Percentiles rank a stretch among this genome's conserved stretches.
Conservation (phyloP, 768 basidiomycete genomes). For the Russula foetens region DNA sequence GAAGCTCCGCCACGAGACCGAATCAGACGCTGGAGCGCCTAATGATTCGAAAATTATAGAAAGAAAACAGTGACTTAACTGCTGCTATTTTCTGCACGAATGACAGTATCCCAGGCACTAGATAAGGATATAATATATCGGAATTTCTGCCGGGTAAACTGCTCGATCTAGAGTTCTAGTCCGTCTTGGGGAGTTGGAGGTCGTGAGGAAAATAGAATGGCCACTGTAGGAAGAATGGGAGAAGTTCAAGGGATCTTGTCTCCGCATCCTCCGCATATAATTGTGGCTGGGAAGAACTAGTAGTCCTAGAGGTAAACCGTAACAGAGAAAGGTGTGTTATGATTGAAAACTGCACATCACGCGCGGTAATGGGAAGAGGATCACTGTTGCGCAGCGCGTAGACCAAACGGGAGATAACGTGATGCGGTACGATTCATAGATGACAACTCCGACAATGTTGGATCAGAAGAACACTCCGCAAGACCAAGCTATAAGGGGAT, state of each 20-base stretch:
- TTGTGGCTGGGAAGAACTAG: conserved; percentile 23
- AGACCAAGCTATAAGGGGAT: conserved; percentile 31
- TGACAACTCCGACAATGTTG: conserved; percentile 18
- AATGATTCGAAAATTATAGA: no score
- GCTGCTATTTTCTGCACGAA: not conserved
- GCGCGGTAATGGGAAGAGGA: conserved; percentile 11
- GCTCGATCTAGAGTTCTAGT: not conserved
- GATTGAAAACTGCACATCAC: conserved; percentile 19
- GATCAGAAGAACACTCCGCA: conserved; percentile 11
- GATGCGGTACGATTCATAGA: conserved; percentile 21
- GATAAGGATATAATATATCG: not conserved
- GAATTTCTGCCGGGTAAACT: not conserved
- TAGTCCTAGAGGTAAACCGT: conserved; percentile 22
- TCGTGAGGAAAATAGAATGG: not conserved
- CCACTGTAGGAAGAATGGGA: not conserved
- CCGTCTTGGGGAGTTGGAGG: not conserved
- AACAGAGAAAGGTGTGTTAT: conserved; percentile 23
- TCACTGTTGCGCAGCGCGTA: not conserved
- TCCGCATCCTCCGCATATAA: not conserved
- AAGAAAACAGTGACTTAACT: no score
- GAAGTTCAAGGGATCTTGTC: not conserved
- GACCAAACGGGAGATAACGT: conserved; percentile 18
- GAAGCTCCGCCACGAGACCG: not conserved
- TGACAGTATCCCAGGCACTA: no score
- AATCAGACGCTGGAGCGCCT: no score